These are phyloP conservation scores for Pilatotrama ljubarskyi DNA, from an alignment of 768 basidiomycete genomes.

Conservation along the genomic window DNA sequence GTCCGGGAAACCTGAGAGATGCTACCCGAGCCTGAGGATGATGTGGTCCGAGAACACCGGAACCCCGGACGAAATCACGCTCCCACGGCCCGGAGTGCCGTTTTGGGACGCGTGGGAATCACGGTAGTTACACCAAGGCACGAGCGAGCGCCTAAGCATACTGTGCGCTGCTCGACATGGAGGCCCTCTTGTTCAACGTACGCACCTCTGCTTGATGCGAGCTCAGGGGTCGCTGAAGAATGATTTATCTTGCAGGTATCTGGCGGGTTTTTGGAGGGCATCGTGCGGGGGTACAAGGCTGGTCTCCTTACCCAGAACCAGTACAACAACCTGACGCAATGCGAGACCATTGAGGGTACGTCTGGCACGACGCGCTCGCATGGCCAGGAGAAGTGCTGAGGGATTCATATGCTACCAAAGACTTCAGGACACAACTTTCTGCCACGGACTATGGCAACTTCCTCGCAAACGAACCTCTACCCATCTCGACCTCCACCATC, in stretches of 20 bases:
- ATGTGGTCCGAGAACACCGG: neutral
- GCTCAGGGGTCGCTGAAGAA: conserved; percentile 30
- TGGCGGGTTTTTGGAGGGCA: conserved; percentile 75
- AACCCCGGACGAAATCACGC: neutral
- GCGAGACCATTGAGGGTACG: conserved; percentile 94
- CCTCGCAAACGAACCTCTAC: conserved; percentile 92
- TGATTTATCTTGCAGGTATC: conserved; percentile 50
- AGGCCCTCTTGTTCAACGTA: conserved; percentile 90
- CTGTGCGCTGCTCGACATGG: conserved; percentile 49
- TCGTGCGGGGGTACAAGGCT: conserved; percentile 90
- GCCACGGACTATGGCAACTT: conserved; percentile 99
- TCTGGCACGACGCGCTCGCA: neutral
- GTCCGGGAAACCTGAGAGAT: neutral
- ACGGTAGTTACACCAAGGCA: conserved; percentile 7
- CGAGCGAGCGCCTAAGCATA: neutral
- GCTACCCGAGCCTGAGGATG: neutral
- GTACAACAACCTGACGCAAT: conserved; percentile 93
- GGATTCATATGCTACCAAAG: conserved; percentile 40
- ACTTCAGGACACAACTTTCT: conserved; percentile 92
- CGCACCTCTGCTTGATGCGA: conserved; percentile 19
- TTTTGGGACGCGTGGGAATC: conserved; percentile 7
- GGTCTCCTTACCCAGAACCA: conserved; percentile 87
- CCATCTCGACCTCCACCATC: conserved; percentile 91
- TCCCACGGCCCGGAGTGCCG: neutral
- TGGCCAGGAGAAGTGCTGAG: neutral